Evolutionary conservation across 257 asterid genomes (phyloP).

Genomic region (Solanum lignicaule): DNA sequence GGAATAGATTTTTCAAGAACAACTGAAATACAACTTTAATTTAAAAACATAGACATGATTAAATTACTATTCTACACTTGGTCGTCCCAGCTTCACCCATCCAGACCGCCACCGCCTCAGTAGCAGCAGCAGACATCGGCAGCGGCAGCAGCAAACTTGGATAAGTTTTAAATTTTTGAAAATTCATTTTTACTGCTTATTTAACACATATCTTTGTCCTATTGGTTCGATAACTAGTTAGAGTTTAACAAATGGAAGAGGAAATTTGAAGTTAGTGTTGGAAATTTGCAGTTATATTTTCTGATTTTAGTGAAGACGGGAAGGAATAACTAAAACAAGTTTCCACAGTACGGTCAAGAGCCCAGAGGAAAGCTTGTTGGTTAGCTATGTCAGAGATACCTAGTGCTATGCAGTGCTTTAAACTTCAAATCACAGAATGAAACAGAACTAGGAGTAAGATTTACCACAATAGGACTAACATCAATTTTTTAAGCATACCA

Average conservation of each 20-base stretch:
- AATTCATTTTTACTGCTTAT: too few species aligned
- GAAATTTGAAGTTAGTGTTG: too few species aligned
- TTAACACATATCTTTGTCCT: too few species aligned
- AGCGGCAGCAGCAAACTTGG: too few species aligned
- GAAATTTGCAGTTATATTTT: constrained; percentile 21
- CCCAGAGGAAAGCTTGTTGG: constrained; percentile 86
- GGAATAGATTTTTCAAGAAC: too few species aligned
- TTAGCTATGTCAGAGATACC: constrained; percentile 73
- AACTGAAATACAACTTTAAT: too few species aligned
- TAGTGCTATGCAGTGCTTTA: constrained; percentile 5
- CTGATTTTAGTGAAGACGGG: constrained; percentile 24
- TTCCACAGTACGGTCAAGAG: constrained; percentile 56
- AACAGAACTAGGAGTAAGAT: constrained; percentile 3
- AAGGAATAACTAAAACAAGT: constrained; percentile 30
- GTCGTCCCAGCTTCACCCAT: background rate
- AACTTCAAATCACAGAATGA: background rate
- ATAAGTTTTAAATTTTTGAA: too few species aligned
- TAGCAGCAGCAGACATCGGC: too few species aligned
- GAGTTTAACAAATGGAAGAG: too few species aligned
- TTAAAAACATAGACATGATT: too few species aligned
- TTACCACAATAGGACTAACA: constrained; percentile 73
- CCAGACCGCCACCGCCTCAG: background rate
- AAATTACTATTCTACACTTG: too few species aligned
- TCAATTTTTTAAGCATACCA: constrained; percentile 62
- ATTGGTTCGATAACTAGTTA: too few species aligned